A percentile compares a stretch with the other conserved stretches of the same genome.
phyloP scores from a whole-genome alignment of 805 yeast genomes.

The Myxozyma geophila region DNA sequence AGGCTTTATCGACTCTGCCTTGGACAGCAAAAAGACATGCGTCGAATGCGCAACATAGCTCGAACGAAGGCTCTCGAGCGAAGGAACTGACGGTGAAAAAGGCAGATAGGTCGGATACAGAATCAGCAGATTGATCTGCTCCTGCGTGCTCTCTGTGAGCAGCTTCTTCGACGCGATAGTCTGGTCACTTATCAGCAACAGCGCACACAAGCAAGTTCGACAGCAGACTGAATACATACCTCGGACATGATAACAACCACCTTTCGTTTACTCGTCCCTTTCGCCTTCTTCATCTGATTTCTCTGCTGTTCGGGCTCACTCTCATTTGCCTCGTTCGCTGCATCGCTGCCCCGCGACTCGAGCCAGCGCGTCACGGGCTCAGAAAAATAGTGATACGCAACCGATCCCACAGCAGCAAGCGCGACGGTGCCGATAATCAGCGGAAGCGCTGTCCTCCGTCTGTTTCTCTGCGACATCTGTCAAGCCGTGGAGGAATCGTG shows the following conservation, averaged over 20 bases:
- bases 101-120: conserved; percentile 20
- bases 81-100: conserved; percentile 8
- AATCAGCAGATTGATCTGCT: conserved; percentile 22
- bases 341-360: conserved; percentile 3
- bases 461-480: neutral
- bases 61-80: conserved; percentile 12
- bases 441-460: conserved; percentile 7
- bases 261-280: conserved; percentile 3
- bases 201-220: neutral
- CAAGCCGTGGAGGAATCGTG: neutral
- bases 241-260: conserved; percentile 26
- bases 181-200: neutral
- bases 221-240: conserved; percentile 8
- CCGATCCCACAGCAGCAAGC: conserved; percentile 11
- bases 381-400: conserved; percentile 24
- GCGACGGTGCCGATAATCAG: conserved; percentile 15
- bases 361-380: conserved; percentile 24
- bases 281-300: neutral
- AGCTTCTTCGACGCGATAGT: neutral
- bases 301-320: neutral
- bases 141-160: conserved; percentile 3
- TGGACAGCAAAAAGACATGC: conserved; percentile 20
- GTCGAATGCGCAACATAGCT: conserved; percentile 28
- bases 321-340: neutral
- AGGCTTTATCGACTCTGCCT: conserved; percentile 26